Base-by-base conservation (phyloP, 495 filamentous ascomycete genomes). In the Trichoderma virens region DNA sequence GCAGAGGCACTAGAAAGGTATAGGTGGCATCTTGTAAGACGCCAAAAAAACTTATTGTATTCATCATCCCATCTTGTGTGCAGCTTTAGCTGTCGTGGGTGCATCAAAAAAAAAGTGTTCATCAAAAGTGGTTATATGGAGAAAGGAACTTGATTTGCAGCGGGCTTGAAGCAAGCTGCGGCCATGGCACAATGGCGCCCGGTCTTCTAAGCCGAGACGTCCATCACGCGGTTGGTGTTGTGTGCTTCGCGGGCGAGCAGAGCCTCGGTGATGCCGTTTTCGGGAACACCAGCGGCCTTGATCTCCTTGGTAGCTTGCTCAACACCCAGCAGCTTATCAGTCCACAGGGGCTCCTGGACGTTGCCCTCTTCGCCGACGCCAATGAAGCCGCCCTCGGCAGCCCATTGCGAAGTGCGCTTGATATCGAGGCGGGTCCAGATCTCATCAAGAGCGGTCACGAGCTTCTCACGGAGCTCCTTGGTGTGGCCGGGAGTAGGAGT, bases 401-500 rank as follows among this genome's bases (percentile, higher is more conserved):
- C 86, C 94, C 94, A 98, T 65, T 94, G 90, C 66, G 85, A 89
- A 41, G 93, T 91, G 61, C 92, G 85, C 79, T 96, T 97, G 78
- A 98, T 92, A 30, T 86, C 86, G 2, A 98, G 83, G 69, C 92
- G 83, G 16, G 79, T 81, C 92, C 92, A 98, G 39, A 98, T 95
- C 64, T 82, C 82, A 64, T 97, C 88, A 14, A 98, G 74, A 5
- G 94, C 93, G 60, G 85, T 73, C n/a, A 96, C 87, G 6, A 98
- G 85, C 66, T 97, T 85, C 65, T 92, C 86, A 63, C 90, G 90
- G 73, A 87, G 92, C 66, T 88, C 81, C 72, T 87, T 87, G 61
- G 84, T 85, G 72, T 98, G 94, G 38, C 94, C 94, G 0, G 94
- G 94, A 11, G 94, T 98, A 0, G 94, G 94, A 8, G 94, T 98